Percentiles rank a stretch among this genome's conserved stretches.
Conservation (phyloP, 169 alveolate species). For the Plasmodium relictum region DNA sequence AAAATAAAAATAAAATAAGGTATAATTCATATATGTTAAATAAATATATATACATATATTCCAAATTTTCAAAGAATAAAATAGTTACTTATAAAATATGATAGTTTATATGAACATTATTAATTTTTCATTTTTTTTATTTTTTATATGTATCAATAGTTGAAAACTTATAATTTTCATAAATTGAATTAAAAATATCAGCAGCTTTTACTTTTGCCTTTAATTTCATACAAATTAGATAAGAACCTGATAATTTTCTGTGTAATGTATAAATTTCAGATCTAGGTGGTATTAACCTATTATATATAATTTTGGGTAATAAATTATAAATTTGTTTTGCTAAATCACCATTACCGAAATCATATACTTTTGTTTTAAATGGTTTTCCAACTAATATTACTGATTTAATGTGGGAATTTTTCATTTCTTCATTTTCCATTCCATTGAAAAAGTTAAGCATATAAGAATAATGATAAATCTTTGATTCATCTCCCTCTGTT, state of each 20-base stretch:
- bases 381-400: conserved; percentile 88
- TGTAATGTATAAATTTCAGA: conserved; percentile 94
- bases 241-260: conserved; percentile 92
- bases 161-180: conserved; percentile 47
- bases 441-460: conserved; percentile 88
- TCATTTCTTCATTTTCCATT: conserved; percentile 88
- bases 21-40: too few species aligned
- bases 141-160: conserved; percentile 37
- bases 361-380: conserved; percentile 82
- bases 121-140: too few species aligned
- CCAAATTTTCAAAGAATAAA: too few species aligned
- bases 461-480: conserved; percentile 79
- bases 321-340: conserved; percentile 80
- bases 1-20: too few species aligned
- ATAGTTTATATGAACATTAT: too few species aligned
- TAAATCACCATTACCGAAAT: conserved; percentile 78
- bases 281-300: conserved; percentile 93
- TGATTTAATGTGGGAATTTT: conserved; percentile 88
- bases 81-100: too few species aligned
- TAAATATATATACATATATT: too few species aligned
- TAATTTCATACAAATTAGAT: conserved; percentile 88
- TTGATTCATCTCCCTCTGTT: conserved; percentile 50
- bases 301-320: conserved; percentile 85
- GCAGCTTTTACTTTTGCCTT: conserved; percentile 85
- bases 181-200: conserved; percentile 74